Evolutionary conservation across 805 yeast species (phyloP).

Genomic region (Hanseniaspora jakobsenii): DNA sequence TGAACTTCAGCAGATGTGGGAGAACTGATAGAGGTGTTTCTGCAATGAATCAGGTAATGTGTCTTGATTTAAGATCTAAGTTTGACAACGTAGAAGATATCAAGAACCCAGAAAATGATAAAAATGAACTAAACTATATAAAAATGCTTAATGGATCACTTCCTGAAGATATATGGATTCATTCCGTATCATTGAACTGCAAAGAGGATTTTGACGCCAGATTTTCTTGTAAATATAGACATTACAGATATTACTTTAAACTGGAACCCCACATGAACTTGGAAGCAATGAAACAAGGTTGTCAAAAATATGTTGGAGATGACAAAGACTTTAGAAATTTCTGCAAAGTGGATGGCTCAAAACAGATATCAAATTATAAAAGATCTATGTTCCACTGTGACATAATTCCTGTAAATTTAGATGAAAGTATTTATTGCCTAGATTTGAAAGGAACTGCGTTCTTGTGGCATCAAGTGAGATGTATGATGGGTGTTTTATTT

Average conservation of each 20-base stretch:
- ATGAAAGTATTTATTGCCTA: conserved; percentile 46
- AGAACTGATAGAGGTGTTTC: conserved; percentile 94
- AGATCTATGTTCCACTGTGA: conserved; percentile 48
- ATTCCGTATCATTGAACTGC: conserved; percentile 71
- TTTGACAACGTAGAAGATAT: conserved; percentile 51
- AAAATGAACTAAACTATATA: conserved; percentile 62
- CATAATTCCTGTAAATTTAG: conserved; percentile 30
- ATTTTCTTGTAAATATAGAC: conserved; percentile 77
- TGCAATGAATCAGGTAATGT: conserved; percentile 90
- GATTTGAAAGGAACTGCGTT: conserved; percentile 82
- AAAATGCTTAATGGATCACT: conserved; percentile 60
- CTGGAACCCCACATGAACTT: conserved; percentile 39
- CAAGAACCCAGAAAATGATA: conserved; percentile 41
- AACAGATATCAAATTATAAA: conserved; percentile 71
- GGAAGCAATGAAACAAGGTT: conserved; percentile 53
- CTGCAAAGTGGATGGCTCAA: conserved; percentile 88
- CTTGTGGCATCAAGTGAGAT: conserved; percentile 94
- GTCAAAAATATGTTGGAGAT: conserved; percentile 50
- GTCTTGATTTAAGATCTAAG: conserved; percentile 61
- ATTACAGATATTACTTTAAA: conserved; percentile 73
- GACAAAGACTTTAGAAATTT: conserved; percentile 86
- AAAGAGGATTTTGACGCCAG: conserved; percentile 81
- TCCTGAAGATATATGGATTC: conserved; percentile 74
- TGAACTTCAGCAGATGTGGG: conserved; percentile 76
- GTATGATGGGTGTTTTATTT: conserved; percentile 78